Evolutionary conservation across 179 eudicot genomes (phyloP).

Genomic region (Spinacia oleracea): DNA sequence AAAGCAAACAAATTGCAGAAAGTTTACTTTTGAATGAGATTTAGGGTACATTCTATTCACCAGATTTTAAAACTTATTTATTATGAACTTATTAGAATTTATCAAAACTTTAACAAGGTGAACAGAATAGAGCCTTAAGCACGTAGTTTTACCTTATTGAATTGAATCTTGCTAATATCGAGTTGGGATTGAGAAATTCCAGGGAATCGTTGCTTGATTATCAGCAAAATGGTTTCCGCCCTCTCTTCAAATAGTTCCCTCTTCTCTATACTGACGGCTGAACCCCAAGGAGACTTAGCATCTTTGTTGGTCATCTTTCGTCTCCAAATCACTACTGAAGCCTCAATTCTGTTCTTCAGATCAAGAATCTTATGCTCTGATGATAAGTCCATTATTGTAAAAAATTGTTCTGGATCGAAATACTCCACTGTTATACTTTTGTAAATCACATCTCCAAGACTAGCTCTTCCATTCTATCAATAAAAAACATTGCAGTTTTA

Average conservation of each 20-base stretch:
- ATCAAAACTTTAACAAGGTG: too few species aligned
- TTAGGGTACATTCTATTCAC: too few species aligned
- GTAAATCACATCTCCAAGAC: conserved; percentile 80
- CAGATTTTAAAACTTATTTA: too few species aligned
- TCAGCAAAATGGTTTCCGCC: conserved; percentile 62
- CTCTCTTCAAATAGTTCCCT: conserved; percentile 78
- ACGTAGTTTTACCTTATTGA: conserved; percentile 50
- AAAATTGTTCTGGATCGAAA: conserved; percentile 73
- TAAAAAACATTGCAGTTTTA: neutral
- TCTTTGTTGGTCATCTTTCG: conserved; percentile 82
- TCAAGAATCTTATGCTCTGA: conserved; percentile 85
- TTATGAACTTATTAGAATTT: too few species aligned
- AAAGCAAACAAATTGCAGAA: too few species aligned
- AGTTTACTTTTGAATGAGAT: too few species aligned
- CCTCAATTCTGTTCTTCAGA: conserved; percentile 81
- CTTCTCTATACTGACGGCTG: conserved; percentile 75
- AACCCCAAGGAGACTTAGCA: conserved; percentile 74
- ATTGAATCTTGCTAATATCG: conserved; percentile 79
- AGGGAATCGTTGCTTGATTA: conserved; percentile 72
- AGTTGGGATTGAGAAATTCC: conserved; percentile 72
- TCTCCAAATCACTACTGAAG: conserved; percentile 83
- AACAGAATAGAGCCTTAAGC: too few species aligned
- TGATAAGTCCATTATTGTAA: conserved; percentile 60
- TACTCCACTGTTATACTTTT: conserved; percentile 70
- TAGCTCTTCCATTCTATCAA: conserved; percentile 74